phyloP scores from a whole-genome alignment of 257 asterid genomes.

The Galeopsis tetrahit region DNA sequence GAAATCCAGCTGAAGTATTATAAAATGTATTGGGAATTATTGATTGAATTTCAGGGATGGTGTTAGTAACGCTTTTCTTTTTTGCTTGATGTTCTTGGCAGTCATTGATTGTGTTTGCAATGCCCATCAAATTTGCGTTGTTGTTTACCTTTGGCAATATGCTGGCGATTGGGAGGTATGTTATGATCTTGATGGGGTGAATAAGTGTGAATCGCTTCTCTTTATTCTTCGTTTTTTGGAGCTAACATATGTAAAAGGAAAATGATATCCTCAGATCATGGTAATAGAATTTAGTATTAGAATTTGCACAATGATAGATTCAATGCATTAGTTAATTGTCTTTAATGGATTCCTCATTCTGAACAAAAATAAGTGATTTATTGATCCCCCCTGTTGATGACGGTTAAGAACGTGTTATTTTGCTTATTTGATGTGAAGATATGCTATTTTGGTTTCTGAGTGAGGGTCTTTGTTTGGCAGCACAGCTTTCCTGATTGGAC shows the following conservation, averaged over 20 bases:
- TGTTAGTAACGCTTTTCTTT: not conserved
- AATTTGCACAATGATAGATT: not conserved
- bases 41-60: slow-evolving; percentile 2
- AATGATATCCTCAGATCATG: not conserved
- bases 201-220: slow-evolving; percentile 1
- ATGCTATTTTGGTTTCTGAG: slow-evolving; percentile 44
- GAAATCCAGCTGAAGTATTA: slow-evolving; percentile 17
- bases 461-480: slow-evolving; percentile 63
- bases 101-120: slow-evolving; percentile 80
- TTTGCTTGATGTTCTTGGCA: slow-evolving; percentile 49
- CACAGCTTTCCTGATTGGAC: slow-evolving; percentile 91
- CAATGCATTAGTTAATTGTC: not conserved
- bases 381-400: not conserved
- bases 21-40: slow-evolving; percentile 1
- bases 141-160: slow-evolving; percentile 88
- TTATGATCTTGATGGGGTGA: slow-evolving; percentile 9
- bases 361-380: not conserved
- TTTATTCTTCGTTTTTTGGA: not conserved
- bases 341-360: not conserved
- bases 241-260: not conserved
- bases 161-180: slow-evolving; percentile 90
- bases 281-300: not conserved
- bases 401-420: not conserved
- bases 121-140: slow-evolving; percentile 85
- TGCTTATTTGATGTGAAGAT: not conserved